A percentile compares a stretch with the other conserved stretches of the same genome.
Conservation (phyloP, 176 grass and related monocot genomes). For the Triticum dicoccoides region DNA sequence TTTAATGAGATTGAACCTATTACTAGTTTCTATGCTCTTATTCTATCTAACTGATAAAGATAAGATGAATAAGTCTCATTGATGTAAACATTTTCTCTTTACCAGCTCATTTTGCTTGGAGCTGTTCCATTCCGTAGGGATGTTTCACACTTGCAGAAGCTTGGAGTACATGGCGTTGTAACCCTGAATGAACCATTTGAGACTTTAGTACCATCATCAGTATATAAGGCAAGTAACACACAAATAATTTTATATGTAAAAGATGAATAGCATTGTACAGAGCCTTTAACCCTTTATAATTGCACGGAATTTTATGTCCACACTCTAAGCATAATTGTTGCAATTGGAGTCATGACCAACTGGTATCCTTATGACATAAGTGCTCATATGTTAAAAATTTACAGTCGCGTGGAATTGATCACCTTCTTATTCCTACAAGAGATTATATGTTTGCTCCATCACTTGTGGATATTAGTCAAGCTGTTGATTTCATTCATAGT, state of each 20-base stretch:
- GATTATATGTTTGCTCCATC: slow-evolving; percentile 96
- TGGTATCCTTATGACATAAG: slow-evolving; percentile 16
- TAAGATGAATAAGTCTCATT: slow-evolving; percentile 2
- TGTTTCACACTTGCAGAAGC: slow-evolving; percentile 62
- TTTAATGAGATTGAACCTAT: not conserved
- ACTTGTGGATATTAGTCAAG: slow-evolving; percentile 67
- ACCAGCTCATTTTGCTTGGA: slow-evolving; percentile 81
- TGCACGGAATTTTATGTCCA: not conserved
- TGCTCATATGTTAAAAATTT: slow-evolving; percentile 36
- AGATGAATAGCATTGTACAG: not conserved
- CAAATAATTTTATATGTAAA: not conserved
- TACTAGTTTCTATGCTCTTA: not conserved
- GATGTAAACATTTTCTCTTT: slow-evolving; percentile 19
- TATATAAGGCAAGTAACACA: slow-evolving; percentile 60
- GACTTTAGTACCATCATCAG: slow-evolving; percentile 71
- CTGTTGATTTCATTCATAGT: slow-evolving; percentile 94
- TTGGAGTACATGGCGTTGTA: slow-evolving; percentile 69
- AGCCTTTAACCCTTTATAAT: not conserved
- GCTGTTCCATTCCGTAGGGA: slow-evolving; percentile 86
- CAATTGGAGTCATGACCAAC: not conserved
- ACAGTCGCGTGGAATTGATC: slow-evolving; percentile 71
- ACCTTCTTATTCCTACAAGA: slow-evolving; percentile 92
- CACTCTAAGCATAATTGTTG: slow-evolving; percentile 2
- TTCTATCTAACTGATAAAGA: not conserved
- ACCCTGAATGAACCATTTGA: slow-evolving; percentile 92